A percentile compares a stretch with the other conserved stretches of the same genome.
Evolutionary conservation across 306 rosid genomes (phyloP).

Genomic region (Lathyrus sativus): DNA sequence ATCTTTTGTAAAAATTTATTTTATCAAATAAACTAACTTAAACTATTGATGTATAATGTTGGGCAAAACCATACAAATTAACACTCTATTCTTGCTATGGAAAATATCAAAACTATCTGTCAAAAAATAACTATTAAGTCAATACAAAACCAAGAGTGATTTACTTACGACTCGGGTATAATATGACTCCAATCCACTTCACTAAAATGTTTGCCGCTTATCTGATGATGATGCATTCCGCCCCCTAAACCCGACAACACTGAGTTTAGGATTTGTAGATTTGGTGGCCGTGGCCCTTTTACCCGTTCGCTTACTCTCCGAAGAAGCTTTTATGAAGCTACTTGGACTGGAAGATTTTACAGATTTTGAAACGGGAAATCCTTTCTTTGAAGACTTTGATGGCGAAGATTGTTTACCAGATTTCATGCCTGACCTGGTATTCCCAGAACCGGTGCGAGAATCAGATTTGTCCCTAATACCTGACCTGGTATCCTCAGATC

Average conservation of each 20-base stretch:
- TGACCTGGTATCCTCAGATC: not conserved
- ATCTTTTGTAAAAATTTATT: not conserved
- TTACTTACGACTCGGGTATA: slow-evolving; percentile 21
- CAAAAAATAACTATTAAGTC: not conserved
- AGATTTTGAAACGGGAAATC: slow-evolving; percentile 39
- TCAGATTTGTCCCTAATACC: slow-evolving; percentile 37
- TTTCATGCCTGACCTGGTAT: slow-evolving; percentile 33
- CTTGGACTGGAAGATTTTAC: slow-evolving; percentile 44
- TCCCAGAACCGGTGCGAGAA: slow-evolving; percentile 39
- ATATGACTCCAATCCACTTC: slow-evolving; percentile 36
- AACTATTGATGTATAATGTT: not conserved
- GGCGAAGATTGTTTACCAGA: slow-evolving; percentile 43
- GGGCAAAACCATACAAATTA: slow-evolving; percentile 30
- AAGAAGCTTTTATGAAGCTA: slow-evolving; percentile 46
- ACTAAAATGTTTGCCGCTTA: slow-evolving; percentile 50
- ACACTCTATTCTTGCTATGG: slow-evolving; percentile 21
- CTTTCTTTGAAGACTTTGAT: slow-evolving; percentile 44
- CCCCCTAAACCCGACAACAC: slow-evolving; percentile 89
- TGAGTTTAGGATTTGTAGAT: slow-evolving; percentile 62
- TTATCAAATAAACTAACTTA: not conserved
- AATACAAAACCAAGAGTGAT: slow-evolving; percentile 34
- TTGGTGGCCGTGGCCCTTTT: slow-evolving; percentile 47
- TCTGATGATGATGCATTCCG: slow-evolving; percentile 56
- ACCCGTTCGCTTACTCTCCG: slow-evolving; percentile 50
- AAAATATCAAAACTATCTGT: slow-evolving; percentile 14